Conservation (phyloP, 257 asterid species). For the Nicotiana tomentosiformis region DNA sequence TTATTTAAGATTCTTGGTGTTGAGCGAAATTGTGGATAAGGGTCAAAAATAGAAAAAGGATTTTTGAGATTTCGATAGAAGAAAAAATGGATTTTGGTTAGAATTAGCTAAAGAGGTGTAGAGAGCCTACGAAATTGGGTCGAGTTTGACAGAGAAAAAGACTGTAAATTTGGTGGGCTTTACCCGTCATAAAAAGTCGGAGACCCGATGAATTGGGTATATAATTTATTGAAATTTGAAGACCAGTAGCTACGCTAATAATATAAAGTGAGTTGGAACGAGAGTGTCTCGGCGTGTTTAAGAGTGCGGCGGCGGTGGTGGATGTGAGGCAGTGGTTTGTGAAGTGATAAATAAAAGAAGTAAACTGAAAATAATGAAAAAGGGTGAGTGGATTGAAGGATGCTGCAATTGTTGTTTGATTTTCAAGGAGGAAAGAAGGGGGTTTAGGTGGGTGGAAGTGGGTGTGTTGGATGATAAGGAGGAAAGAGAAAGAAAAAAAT, state of each 20-base stretch:
- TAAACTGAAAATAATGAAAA: slow-evolving; percentile 21
- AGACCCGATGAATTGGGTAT: slow-evolving; percentile 23
- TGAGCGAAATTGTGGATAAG: no score
- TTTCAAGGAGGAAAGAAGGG: neutral
- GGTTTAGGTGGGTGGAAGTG: no score
- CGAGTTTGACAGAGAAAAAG: no score
- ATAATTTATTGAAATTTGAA: slow-evolving; percentile 39
- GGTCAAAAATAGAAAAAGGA: no score
- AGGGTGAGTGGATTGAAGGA: neutral
- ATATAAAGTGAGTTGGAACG: slow-evolving; percentile 35
- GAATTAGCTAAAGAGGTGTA: no score
- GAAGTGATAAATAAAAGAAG: slow-evolving; percentile 28
- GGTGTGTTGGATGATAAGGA: no score
- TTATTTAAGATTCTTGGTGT: no score
- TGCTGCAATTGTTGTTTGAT: slow-evolving; percentile 26
- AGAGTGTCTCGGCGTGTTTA: slow-evolving; percentile 66
- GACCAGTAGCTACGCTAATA: slow-evolving; percentile 23
- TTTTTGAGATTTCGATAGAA: no score
- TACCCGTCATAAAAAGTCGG: slow-evolving; percentile 65
- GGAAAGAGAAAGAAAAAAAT: no score
- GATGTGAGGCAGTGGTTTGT: slow-evolving; percentile 19
- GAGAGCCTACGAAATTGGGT: no score
- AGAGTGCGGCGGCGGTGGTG: slow-evolving; percentile 31
- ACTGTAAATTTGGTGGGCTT: no score
- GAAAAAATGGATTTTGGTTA: no score